phyloP scores from a whole-genome alignment of 495 filamentous ascomycete genomes.

The Talaromyces stipitatus region DNA sequence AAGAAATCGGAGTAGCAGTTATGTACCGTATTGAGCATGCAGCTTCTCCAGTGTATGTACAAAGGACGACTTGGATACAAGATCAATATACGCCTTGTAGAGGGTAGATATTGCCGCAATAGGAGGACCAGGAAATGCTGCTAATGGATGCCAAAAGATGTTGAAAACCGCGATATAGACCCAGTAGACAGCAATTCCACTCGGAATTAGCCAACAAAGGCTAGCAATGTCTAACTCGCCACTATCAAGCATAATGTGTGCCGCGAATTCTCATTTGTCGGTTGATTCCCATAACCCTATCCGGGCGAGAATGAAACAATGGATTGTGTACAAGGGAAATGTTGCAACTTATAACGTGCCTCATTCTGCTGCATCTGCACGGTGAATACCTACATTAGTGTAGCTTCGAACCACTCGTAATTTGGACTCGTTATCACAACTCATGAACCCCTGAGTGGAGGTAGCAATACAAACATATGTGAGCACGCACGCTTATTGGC shows the following conservation, averaged over 20 bases:
- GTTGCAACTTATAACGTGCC: neutral
- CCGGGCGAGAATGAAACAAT: neutral
- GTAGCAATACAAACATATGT: neutral
- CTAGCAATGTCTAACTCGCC: neutral
- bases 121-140: conserved; percentile 35
- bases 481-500: neutral
- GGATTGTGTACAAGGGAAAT: neutral
- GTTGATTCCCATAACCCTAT: neutral
- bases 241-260: neutral
- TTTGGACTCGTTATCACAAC: neutral
- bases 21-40: conserved; percentile 1
- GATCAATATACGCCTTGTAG: conserved; percentile 7
- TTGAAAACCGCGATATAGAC: neutral
- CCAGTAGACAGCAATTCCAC: neutral
- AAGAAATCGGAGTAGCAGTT: neutral
- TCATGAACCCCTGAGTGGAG: neutral
- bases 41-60: conserved; percentile 5
- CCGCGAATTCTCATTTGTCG: neutral
- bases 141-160: conserved; percentile 27
- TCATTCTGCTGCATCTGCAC: neutral
- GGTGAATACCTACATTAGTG: neutral
- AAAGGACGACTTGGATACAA: conserved; percentile 1
- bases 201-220: neutral
- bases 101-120: conserved; percentile 31
- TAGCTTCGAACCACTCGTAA: neutral